These are phyloP conservation scores for Lasiodiplodia gonubiensis DNA, from an alignment of 2,329 filamentous ascomycete species.

Conservation along the genomic window DNA sequence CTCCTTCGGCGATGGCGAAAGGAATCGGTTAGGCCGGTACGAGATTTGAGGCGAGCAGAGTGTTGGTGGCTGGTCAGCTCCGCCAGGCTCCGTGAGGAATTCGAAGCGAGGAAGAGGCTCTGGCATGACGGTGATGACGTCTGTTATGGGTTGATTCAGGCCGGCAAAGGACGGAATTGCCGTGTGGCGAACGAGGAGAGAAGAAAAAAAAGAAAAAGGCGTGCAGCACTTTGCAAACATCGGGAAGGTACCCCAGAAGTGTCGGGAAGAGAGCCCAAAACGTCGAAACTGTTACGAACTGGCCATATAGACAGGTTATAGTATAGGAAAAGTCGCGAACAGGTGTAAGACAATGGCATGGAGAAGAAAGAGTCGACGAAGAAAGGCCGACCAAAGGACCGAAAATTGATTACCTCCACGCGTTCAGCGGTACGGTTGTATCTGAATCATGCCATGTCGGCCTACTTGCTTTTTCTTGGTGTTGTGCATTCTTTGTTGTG, in stretches of 20 bases:
- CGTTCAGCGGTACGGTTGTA: not conserved
- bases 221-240: not conserved
- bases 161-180: not conserved
- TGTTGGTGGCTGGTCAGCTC: not conserved
- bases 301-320: not conserved
- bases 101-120: not conserved
- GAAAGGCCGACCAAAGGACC: not conserved
- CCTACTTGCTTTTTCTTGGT: not conserved
- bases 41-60: not conserved
- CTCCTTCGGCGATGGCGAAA: not conserved
- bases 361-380: not conserved
- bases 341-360: not conserved
- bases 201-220: not conserved
- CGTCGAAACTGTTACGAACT: not conserved
- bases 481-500: not conserved
- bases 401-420: slow-evolving; percentile 13
- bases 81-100: not conserved
- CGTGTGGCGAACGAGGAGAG: not conserved
- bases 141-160: not conserved
- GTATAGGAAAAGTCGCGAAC: not conserved
- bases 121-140: not conserved
- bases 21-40: not conserved
- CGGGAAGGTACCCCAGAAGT: not conserved
- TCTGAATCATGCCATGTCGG: not conserved
- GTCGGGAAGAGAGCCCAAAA: not conserved